Percentiles rank a stretch among this genome's conserved stretches.
Evolutionary conservation across 148 eudicot genomes (phyloP).

Genomic region (Amaranthus cruentus): DNA sequence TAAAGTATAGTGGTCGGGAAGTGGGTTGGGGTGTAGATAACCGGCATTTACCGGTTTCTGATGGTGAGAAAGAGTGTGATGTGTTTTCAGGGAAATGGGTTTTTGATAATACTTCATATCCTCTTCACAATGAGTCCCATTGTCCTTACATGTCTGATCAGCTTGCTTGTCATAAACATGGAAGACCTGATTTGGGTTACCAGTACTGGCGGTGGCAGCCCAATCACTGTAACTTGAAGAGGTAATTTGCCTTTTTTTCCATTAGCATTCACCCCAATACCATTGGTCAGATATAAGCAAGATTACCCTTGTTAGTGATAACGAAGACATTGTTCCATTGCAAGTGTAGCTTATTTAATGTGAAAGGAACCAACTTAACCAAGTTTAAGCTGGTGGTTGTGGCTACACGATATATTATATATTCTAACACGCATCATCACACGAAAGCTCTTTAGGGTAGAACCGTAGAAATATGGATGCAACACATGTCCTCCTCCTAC

Average conservation of each 20-base stretch:
- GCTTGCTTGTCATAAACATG: slow-evolving; percentile 93
- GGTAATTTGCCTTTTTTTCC: slow-evolving; percentile 31
- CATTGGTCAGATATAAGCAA: too few relatives aligned
- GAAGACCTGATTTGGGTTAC: slow-evolving; percentile 69
- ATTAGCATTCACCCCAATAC: too few relatives aligned
- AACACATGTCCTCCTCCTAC: too few relatives aligned
- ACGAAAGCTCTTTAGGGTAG: too few relatives aligned
- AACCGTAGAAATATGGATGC: too few relatives aligned
- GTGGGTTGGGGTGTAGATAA: slow-evolving; percentile 31
- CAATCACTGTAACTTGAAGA: slow-evolving; percentile 71
- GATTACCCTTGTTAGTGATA: too few relatives aligned
- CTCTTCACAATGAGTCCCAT: slow-evolving; percentile 74
- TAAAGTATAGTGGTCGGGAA: slow-evolving; percentile 60
- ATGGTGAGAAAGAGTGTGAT: slow-evolving; percentile 50
- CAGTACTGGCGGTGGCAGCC: slow-evolving; percentile 97
- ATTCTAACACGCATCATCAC: too few relatives aligned
- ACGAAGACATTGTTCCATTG: too few relatives aligned
- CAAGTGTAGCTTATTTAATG: too few relatives aligned
- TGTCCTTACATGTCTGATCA: slow-evolving; percentile 98
- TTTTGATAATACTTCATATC: slow-evolving; percentile 66
- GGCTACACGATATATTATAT: too few relatives aligned
- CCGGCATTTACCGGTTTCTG: slow-evolving; percentile 15
- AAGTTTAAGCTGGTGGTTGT: too few relatives aligned
- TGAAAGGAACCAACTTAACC: too few relatives aligned
- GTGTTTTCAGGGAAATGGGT: slow-evolving; percentile 86